phyloP scores from a whole-genome alignment of 179 eudicot species.

The Corrigiola litoralis region DNA sequence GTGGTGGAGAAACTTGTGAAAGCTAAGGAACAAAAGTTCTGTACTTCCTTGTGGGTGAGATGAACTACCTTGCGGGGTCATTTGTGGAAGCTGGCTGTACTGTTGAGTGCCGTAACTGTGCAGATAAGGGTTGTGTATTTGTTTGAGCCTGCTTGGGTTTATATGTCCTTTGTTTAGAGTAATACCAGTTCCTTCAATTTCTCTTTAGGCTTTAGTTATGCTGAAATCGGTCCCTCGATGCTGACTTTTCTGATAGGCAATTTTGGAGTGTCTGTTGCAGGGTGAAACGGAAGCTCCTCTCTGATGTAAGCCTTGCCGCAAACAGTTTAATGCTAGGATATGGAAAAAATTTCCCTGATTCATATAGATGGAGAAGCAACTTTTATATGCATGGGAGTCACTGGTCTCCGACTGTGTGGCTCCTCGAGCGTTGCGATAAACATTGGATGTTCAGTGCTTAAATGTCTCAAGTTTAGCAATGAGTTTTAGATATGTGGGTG shows the following conservation, averaged over 20 bases:
- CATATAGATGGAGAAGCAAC: no score
- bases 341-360: neutral
- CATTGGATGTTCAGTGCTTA: no score
- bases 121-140: neutral
- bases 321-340: neutral
- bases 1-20: conserved; percentile 19
- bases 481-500: no score
- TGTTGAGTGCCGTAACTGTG: neutral
- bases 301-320: neutral
- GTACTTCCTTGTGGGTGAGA: neutral
- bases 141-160: neutral
- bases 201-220: neutral
- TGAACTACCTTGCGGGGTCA: conserved; percentile 2
- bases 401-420: no score
- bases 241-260: neutral
- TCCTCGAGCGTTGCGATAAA: no score
- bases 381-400: no score
- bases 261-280: neutral
- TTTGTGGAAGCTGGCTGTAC: conserved; percentile 10
- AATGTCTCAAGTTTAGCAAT: no score
- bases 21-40: conserved; percentile 19
- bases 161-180: neutral
- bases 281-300: neutral
- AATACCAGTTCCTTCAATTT: neutral
- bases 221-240: neutral